Evolutionary conservation across 2,329 filamentous ascomycete genomes (phyloP), one percentile per base, ranked within the genome.

Genomic region (Neurospora crassa): DNA sequence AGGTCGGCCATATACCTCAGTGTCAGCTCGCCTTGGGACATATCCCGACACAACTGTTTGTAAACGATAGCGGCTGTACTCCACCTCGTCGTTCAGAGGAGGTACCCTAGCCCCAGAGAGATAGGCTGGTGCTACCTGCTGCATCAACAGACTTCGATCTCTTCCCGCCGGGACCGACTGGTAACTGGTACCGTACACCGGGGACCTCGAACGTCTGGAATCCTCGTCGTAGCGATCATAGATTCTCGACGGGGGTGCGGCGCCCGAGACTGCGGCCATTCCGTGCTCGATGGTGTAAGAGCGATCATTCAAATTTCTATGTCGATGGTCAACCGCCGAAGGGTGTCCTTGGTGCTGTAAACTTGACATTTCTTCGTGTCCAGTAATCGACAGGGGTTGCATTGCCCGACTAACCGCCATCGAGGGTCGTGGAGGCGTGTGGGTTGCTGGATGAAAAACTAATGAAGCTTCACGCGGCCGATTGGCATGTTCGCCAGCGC

Each of bases 1-100:
- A 18, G 43, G 43, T 47, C 75, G 75, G 41, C 79, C 77, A 69
- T 79, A 81, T 5, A 74, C 74, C 20, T 73, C 68, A 24, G 79
- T 77, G 18, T 80, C 76, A 2, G 40, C 20, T 24, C 59, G 69
- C 7, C 40, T 71, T 4, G 71, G 67, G 2, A 53, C 10, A 47
- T 69, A 70, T 12, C 73, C 72, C 24, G 29, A 41, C 20, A 69
- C 45, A 40, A 47, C 63, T 41, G 72, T 18, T 12, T 69, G 69
- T 10, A 29, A 5, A 16, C 59, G 45, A 29, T 70, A 72, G 16
- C 40, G 24, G 5, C 59, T 29, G 59, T 72, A 70, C 2, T n/a
- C 24, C 6, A 67, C 53, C 24, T 69, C 40, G 18, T 29, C 40
- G 18, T 70, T 69, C 37, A 73, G 69, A 20, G 73, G 68, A 16